Conservation (phyloP, 228 moss, liverwort and hornwort species). For the Sphagnum fallax region DNA sequence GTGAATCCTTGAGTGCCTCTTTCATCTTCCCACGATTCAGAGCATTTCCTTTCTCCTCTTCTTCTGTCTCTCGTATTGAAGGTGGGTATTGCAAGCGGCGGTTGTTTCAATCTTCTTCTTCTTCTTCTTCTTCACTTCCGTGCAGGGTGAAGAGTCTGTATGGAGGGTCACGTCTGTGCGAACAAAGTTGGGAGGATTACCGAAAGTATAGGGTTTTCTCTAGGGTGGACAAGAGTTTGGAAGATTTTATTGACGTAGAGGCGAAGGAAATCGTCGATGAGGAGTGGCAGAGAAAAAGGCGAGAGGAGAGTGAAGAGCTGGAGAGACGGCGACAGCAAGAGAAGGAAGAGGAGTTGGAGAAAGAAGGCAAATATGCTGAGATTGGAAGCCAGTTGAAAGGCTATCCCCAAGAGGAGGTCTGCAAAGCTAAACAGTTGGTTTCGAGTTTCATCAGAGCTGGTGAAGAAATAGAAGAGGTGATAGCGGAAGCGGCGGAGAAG, state of each 20-base stretch:
- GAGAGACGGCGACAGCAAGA: conserved; percentile 40
- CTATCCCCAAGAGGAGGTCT: conserved; percentile 55
- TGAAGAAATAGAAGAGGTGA: conserved; percentile 84
- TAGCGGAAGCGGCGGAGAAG: conserved; percentile 56
- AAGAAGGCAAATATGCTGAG: conserved; percentile 47
- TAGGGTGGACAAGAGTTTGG: conserved; percentile 5
- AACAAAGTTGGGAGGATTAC: no score
- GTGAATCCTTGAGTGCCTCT: no score
- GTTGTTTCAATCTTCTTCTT: no score
- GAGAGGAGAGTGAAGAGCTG: conserved; percentile 34
- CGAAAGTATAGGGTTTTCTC: no score
- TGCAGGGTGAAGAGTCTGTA: no score
- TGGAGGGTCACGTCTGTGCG: no score
- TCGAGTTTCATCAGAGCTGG: conserved; percentile 61
- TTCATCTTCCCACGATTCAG: no score
- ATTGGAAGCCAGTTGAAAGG: conserved; percentile 43
- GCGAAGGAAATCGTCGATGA: conserved; percentile 13
- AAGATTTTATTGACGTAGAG: conserved; percentile 24
- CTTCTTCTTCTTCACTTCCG: no score
- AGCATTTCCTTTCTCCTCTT: no score
- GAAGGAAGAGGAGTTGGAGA: conserved; percentile 40
- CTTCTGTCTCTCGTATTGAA: no score
- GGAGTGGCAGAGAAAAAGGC: conserved; percentile 67
- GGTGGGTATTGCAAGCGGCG: no score
- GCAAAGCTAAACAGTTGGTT: conserved; percentile 52